Evolutionary conservation across 306 rosid species (phyloP).

Genomic region (Malus sylvestris): DNA sequence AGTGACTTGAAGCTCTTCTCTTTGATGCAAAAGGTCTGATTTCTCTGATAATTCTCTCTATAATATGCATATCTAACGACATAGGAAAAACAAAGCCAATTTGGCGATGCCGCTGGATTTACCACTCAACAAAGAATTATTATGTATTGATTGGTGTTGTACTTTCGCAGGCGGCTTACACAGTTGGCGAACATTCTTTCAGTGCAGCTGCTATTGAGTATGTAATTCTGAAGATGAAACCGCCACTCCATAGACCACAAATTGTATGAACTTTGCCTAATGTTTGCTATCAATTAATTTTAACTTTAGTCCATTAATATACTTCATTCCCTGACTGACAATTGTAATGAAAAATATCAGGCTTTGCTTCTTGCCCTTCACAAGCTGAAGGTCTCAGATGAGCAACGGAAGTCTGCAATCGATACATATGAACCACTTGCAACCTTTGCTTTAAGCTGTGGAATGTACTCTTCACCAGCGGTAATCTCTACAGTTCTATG

Average conservation of each 20-base stretch:
- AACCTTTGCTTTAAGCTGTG: conserved; percentile 61
- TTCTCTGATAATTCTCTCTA: background rate
- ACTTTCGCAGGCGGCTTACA: conserved; percentile 54
- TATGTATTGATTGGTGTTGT: background rate
- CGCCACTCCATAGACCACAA: conserved; percentile 76
- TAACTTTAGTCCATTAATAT: conserved; percentile 1
- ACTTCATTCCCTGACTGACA: conserved; percentile 11
- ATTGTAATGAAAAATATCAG: conserved; percentile 27
- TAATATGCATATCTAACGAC: background rate
- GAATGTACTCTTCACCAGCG: conserved; percentile 71
- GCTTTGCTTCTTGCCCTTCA: conserved; percentile 78
- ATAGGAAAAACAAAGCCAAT: background rate
- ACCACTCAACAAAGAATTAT: background rate
- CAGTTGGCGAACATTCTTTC: conserved; percentile 65
- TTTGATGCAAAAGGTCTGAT: conserved; percentile 66
- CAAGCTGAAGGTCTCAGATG: conserved; percentile 60
- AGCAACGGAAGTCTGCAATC: conserved; percentile 45
- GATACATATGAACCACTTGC: conserved; percentile 46
- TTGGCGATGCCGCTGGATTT: background rate
- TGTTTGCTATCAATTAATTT: background rate
- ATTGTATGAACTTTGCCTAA: conserved; percentile 33
- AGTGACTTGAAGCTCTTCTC: conserved; percentile 71
- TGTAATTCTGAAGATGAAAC: conserved; percentile 59
- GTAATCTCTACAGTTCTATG: conserved; percentile 22
- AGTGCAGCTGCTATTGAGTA: conserved; percentile 65